A percentile compares a stretch with the other conserved stretches of the same genome.
Evolutionary conservation across 2,329 filamentous ascomycete genomes (phyloP).

Genomic region (Ceratocystis alfenasii): DNA sequence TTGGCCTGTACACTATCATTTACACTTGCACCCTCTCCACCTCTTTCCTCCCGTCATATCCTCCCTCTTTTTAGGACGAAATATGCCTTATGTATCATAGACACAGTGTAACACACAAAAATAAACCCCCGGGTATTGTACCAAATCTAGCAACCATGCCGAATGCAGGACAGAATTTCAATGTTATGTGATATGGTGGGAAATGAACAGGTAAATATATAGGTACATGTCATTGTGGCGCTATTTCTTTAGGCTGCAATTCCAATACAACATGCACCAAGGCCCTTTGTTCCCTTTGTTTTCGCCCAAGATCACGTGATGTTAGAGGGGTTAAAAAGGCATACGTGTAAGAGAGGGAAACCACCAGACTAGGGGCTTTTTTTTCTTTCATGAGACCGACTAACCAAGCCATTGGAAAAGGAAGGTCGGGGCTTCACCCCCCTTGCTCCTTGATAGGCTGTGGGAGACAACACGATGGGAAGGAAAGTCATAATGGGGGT

Average conservation of each 20-base stretch:
- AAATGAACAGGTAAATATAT: too few species aligned
- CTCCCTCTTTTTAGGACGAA: constrained; percentile 11
- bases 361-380: neutral
- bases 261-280: neutral
- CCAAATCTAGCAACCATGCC: neutral
- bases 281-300: neutral
- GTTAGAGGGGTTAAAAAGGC: neutral
- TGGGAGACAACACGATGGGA: neutral
- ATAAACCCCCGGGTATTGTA: constrained; percentile 16
- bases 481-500: neutral
- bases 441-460: neutral
- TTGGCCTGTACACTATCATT: constrained; percentile 15
- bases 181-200: neutral
- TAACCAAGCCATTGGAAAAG: neutral
- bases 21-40: constrained; percentile 5
- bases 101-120: constrained; percentile 21
- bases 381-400: neutral
- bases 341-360: neutral
- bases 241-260: neutral
- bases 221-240: neutral
- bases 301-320: constrained; percentile 2
- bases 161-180: neutral
- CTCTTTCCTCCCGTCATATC: neutral
- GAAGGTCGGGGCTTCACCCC: too few species aligned
- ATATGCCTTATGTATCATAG: constrained; percentile 21